These are phyloP conservation scores for Vachellia pachyceras DNA, from an alignment of 306 rosid genomes.

Conservation along the genomic window DNA sequence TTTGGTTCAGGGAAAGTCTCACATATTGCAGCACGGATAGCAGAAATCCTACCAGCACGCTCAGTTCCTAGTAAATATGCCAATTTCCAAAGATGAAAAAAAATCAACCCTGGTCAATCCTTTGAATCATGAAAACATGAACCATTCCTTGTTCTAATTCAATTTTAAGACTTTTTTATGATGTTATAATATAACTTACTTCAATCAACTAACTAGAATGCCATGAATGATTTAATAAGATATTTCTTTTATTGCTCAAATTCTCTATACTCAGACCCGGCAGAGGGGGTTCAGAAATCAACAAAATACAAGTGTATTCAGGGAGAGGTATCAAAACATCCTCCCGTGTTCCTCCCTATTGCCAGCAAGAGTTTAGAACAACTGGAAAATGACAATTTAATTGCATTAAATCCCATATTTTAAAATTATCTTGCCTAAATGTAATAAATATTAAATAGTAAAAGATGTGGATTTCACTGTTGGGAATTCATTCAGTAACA, in stretches of 20 bases:
- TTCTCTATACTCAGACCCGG: neutral
- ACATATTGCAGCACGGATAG: slow-evolving; percentile 68
- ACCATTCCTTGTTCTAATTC: neutral
- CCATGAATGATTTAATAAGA: neutral
- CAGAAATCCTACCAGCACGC: slow-evolving; percentile 56
- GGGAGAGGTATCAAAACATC: neutral
- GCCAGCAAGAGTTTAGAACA: neutral
- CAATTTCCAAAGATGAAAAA: slow-evolving; percentile 24
- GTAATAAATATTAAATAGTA: neutral
- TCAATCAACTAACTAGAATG: neutral
- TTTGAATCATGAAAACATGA: neutral
- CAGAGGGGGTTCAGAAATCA: neutral
- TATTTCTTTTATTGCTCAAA: neutral
- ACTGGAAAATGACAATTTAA: neutral
- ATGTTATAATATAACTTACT: neutral
- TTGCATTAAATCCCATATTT: neutral
- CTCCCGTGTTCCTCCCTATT: neutral
- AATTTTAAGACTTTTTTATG: neutral
- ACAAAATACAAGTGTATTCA: neutral
- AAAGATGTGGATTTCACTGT: neutral
- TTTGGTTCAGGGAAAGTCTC: slow-evolving; percentile 87
- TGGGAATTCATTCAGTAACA: neutral
- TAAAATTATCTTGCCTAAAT: neutral
- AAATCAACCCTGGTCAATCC: neutral
- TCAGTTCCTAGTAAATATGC: slow-evolving; percentile 55